Evolutionary conservation across 495 filamentous ascomycete genomes (phyloP), one percentile per base, ranked within the genome.

Genomic region (Penicillium soppii): DNA sequence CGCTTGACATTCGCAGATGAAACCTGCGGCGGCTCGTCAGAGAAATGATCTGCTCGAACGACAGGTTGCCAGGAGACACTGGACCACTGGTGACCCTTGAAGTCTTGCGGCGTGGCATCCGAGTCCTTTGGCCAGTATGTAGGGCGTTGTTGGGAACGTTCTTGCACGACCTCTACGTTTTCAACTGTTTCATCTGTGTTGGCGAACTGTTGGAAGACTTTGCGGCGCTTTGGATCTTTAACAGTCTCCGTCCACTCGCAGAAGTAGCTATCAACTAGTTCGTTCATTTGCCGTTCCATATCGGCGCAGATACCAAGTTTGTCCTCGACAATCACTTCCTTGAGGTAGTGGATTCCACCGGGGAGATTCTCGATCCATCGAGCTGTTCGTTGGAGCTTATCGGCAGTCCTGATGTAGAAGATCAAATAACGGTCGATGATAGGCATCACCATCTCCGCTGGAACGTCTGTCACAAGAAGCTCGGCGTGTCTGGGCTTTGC

Each of bases 381-480:
- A 3, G 92, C 92, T 21, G 92, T 97, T 36, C 92, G 84, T 67
- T 96, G 92, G 1, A 97, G 84, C 63, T 91, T 95, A 74, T 97
- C 92, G 35, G 92, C 92, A 0, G 92, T 96, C 53, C 91, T 89
- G 64, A 97, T 96, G 72, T 97, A 96, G 78, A 97, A 95, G 74
- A 91, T 90, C 9, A 96, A 76, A 67, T 95, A 97, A 22, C 92
- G 85, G 67, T 97, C 92, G 0, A 97, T 75, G 29, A 96, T 88
- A 9, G 90, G 87, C 19, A 96, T 75, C 20, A 96, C 83, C 61
- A 95, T 86, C 45, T 91, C 87, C 0, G 90, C 82, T 0, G 92
- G 84, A 0, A 95, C 91, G 66, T 97, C 92, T 61, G 91, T 95
- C 33, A 89, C 88, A 1, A 97, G 81, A n/a, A 96, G 78, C 56